phyloP scores from a whole-genome alignment of 75 land plant genomes.

The Cupressus sempervirens region DNA sequence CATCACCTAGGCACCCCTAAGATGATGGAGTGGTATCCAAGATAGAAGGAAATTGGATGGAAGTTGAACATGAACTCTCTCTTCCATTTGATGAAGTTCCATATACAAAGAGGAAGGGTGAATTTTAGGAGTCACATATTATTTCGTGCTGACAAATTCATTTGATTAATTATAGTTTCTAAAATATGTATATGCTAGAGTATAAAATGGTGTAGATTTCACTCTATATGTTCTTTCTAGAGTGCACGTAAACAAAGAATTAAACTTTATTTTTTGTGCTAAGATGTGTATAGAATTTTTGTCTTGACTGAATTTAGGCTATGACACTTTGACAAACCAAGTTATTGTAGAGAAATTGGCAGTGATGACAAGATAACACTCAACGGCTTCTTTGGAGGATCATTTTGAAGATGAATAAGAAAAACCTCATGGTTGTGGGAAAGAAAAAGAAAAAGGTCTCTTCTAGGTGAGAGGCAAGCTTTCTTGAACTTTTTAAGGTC shows the following conservation, averaged over 20 bases:
- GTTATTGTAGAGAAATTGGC: background rate
- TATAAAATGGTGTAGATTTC: conserved; percentile 14
- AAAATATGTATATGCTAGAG: conserved; percentile 15
- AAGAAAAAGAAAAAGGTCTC: conserved; percentile 23
- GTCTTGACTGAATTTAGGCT: background rate
- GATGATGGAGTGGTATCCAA: conserved; percentile 48
- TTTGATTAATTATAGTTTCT: background rate
- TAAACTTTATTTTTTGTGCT: background rate
- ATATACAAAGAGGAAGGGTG: background rate
- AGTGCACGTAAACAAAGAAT: background rate
- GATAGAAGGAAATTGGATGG: conserved; percentile 26
- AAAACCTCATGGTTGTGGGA: conserved; percentile 48
- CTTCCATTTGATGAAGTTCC: conserved; percentile 8
- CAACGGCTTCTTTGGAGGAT: background rate
- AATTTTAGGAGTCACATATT: background rate
- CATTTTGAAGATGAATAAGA: conserved; percentile 44
- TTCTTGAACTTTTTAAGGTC: conserved; percentile 37
- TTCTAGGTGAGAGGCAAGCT: conserved; percentile 55
- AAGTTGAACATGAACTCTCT: conserved; percentile 8
- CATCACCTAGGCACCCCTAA: conserved; percentile 65
- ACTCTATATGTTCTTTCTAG: conserved; percentile 2
- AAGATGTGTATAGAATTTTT: background rate
- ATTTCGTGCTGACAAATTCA: background rate
- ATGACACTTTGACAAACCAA: background rate
- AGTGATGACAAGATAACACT: background rate